These are phyloP conservation scores for Diplocarpon mali DNA, from an alignment of 2,329 filamentous ascomycete species.

Conservation along the genomic window DNA sequence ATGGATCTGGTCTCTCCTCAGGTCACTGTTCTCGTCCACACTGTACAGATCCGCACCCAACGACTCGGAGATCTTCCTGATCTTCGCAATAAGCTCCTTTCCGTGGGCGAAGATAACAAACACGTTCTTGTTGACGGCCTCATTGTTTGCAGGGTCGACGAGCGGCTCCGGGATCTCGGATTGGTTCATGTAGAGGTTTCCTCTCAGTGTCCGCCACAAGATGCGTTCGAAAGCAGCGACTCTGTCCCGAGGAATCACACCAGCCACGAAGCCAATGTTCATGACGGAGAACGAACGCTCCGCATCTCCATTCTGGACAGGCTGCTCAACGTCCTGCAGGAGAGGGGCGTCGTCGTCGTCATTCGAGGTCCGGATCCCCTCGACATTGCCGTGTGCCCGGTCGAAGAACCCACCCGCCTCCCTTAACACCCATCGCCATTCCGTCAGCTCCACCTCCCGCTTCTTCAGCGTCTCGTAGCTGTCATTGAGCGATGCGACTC, in stretches of 20 bases:
- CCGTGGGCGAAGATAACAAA: conserved; percentile 99
- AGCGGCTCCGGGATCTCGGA: conserved; percentile 93
- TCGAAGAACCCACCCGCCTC: conserved; percentile 98
- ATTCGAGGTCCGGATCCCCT: conserved; percentile 86
- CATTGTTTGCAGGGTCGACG: conserved; percentile 84
- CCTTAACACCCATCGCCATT: conserved; percentile 95
- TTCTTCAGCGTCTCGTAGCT: conserved; percentile 99
- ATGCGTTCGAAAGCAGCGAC: conserved; percentile 96
- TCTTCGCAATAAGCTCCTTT: conserved; percentile 97
- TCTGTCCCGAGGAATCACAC: conserved; percentile 85
- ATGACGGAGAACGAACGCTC: conserved; percentile 89
- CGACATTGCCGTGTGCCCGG: conserved; percentile 86
- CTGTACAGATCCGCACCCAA: conserved; percentile 92
- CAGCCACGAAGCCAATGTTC: conserved; percentile 97
- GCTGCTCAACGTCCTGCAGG: conserved; percentile 84
- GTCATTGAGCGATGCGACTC: conserved; percentile 84
- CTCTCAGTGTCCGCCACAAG: conserved; percentile 90
- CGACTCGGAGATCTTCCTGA: conserved; percentile 96
- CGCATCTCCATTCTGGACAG: conserved; percentile 50
- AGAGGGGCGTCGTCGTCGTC: conserved; percentile 83
- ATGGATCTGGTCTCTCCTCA: conserved; percentile 89
- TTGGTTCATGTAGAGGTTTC: conserved; percentile 99
- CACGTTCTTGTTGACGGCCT: conserved; percentile 90
- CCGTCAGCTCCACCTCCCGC: conserved; percentile 88
- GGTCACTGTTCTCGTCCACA: conserved; percentile 93